phyloP scores from a whole-genome alignment of 2,329 filamentous ascomycete genomes.

The Aspergillus fischeri region DNA sequence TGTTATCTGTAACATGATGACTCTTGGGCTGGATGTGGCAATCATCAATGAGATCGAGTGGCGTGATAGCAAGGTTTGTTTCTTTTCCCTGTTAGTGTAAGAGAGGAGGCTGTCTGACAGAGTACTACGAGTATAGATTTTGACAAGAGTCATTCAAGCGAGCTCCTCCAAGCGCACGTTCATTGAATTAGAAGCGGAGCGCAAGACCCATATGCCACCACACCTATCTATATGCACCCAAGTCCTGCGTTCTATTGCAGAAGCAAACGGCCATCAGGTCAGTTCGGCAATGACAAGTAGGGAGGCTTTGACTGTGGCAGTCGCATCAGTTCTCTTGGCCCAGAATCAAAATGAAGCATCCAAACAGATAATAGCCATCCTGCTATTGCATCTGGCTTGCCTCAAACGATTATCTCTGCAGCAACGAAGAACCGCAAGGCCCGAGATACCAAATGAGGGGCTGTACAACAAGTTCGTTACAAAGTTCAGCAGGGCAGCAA shows the following conservation, averaged over 20 bases:
- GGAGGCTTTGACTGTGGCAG: background rate
- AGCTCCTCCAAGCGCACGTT: background rate
- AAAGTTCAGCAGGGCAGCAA: background rate
- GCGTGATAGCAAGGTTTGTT: slow-evolving; percentile 55
- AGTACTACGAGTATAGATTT: background rate
- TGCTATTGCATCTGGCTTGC: background rate
- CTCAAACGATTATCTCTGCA: background rate
- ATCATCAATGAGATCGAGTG: slow-evolving; percentile 61
- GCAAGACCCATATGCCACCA: background rate
- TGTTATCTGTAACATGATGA: slow-evolving; percentile 52
- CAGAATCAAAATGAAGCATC: background rate
- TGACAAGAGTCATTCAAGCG: slow-evolving; percentile 1
- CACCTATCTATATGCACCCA: background rate
- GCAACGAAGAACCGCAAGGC: background rate
- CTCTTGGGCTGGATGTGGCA: slow-evolving; percentile 54
- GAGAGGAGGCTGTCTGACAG: background rate
- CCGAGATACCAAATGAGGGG: background rate
- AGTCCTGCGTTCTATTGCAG: background rate
- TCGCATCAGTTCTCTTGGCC: background rate
- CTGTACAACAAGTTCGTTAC: background rate
- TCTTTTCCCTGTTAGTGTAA: background rate
- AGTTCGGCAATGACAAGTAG: background rate
- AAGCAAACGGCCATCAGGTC: background rate
- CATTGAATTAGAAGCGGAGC: background rate
- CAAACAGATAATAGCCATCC: background rate